Evolutionary conservation across 176 grass and related monocot species (phyloP), one percentile per base, ranked within the genome.

Genomic region (Bothriochloa decipiens): DNA sequence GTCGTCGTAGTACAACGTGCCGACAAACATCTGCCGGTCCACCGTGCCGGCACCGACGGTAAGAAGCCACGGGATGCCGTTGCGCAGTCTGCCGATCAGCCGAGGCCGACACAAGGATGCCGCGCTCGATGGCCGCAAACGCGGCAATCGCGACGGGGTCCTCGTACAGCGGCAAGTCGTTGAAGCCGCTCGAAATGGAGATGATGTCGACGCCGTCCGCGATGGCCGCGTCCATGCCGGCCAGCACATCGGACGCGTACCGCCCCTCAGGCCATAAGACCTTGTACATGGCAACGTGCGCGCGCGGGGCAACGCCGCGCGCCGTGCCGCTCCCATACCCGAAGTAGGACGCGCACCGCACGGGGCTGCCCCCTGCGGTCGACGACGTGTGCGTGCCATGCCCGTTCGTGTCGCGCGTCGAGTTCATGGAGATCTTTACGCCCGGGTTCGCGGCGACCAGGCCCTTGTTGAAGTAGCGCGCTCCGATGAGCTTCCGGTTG

Each of bases 401-500:
- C 7, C 94, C 94, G 0, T 65, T 25, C 3, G 64, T 77, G 92
- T 97, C 94, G 10, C 94, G 92, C 13, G 92, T 82, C 28, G 90
- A 94, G 63, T 86, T 85, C 58, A 86, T 87, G 52, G 70, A 71
- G 68, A 95, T 72, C 7, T 49, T 91, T 46, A 92, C 11, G 20
- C 72, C 13, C 0, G 89, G 88, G 79, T 92, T 88, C 22, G 68
- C 47, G 4, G 89, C 82, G 22, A 88, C 23, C 17, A 90, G 15
- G 35, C 87, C 91, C 70, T 82, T 84, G 88, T 94, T 90, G 80
- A 97, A 97, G 22, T 25, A 66, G 23, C 92, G 87, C 1, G 92
- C 92, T 1, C 94, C 94, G 76, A 97, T 92, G 52, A 97, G 89
- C 86, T 94, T 97, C 28, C 90, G 72, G 75, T 92, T 97, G 90